Percentiles rank a stretch among this genome's conserved stretches.
Evolutionary conservation across 257 asterid species (phyloP).

Genomic region (Nicotiana tabacum): DNA sequence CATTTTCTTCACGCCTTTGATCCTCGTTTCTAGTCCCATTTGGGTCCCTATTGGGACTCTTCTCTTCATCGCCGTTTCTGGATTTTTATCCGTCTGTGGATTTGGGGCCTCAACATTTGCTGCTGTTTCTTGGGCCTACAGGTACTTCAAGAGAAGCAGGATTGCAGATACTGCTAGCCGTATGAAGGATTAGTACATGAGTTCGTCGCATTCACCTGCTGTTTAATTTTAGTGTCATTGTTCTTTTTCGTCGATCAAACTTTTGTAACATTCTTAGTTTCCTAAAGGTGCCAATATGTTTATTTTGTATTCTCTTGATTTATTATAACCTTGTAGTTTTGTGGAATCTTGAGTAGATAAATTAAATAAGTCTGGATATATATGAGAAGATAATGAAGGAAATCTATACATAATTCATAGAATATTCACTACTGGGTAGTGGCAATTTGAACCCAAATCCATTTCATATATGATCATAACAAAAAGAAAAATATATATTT

Average conservation of each 20-base stretch:
- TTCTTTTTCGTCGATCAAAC: neutral
- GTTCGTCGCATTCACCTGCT: neutral
- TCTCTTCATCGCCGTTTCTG: constrained; percentile 39
- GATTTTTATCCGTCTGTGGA: constrained; percentile 42
- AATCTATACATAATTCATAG: neutral
- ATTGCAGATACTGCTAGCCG: constrained; percentile 67
- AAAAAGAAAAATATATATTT: no score
- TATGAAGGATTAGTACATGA: constrained; percentile 47
- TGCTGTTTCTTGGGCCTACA: neutral
- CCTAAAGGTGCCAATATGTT: no score
- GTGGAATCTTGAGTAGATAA: neutral
- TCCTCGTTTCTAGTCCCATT: constrained; percentile 68
- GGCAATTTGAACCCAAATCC: no score
- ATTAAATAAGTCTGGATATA: neutral
- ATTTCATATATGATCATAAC: no score
- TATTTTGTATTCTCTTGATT: neutral
- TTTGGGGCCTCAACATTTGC: constrained; percentile 27
- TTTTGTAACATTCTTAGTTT: neutral
- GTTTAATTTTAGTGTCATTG: neutral
- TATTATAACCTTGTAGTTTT: neutral
- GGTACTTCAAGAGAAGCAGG: constrained; percentile 59
- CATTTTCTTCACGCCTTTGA: constrained; percentile 57
- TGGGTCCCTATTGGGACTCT: constrained; percentile 64
- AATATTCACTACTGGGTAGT: neutral
- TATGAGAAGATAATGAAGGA: neutral